phyloP scores from a whole-genome alignment of 2,329 filamentous ascomycete genomes.

The Alternaria sp. region DNA sequence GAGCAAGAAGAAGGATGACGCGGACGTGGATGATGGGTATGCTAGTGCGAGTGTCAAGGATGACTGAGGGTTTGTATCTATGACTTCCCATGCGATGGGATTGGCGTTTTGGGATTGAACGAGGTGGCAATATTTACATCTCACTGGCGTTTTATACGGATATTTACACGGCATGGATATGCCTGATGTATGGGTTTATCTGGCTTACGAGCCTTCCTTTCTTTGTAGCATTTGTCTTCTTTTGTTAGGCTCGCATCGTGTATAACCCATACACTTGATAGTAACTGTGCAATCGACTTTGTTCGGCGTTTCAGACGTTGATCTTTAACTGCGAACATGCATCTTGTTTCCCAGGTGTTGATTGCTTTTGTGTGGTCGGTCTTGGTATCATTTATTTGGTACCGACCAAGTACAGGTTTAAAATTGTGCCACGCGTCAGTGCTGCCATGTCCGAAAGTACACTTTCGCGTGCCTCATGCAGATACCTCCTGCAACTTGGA shows the following conservation, averaged over 20 bases:
- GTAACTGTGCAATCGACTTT: neutral
- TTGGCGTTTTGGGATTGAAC: neutral
- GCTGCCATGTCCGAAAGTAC: neutral
- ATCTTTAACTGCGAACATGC: neutral
- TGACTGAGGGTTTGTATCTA: slow-evolving; percentile 11
- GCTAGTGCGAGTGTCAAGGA: slow-evolving; percentile 38
- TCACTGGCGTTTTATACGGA: neutral
- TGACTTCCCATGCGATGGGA: neutral
- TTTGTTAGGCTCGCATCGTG: neutral
- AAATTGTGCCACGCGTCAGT: neutral
- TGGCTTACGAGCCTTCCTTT: neutral
- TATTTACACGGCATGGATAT: neutral
- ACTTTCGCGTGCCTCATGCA: neutral
- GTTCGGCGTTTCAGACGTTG: neutral
- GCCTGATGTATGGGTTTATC: neutral
- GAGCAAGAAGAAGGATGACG: slow-evolving; percentile 20
- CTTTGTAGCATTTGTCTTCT: neutral
- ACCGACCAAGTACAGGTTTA: neutral
- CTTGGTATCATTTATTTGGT: neutral
- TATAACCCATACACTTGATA: neutral
- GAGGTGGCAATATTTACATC: neutral
- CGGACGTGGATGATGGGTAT: slow-evolving; percentile 38
- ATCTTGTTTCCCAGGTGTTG: neutral
- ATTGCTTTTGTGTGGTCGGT: neutral
- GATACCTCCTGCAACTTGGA: neutral